These are phyloP conservation scores for Globisporangium takayamanum DNA, from an alignment of 352 stramenopile genomes.

Conservation along the genomic window DNA sequence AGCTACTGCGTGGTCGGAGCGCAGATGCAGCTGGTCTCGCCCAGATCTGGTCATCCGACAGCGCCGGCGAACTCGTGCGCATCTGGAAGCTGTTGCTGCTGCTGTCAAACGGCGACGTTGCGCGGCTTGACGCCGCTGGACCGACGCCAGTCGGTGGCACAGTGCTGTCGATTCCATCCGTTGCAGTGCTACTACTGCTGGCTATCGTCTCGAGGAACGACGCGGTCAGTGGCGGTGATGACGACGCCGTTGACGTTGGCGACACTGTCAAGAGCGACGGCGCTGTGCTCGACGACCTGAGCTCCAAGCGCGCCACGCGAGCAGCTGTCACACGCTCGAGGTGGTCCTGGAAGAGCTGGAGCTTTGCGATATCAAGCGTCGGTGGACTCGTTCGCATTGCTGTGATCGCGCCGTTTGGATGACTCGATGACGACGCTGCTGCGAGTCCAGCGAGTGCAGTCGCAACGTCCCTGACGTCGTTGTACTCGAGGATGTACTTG, in stretches of 20 bases:
- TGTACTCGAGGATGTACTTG: constrained; percentile 72
- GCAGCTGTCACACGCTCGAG: constrained; percentile 17
- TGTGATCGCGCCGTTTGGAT: constrained; percentile 30
- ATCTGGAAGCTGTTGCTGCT: constrained; percentile 6
- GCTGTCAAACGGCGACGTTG: constrained; percentile 21
- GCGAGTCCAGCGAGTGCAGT: constrained; percentile 35
- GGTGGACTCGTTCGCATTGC: constrained; percentile 43
- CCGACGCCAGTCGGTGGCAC: neutral
- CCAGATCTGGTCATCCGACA: constrained; percentile 7
- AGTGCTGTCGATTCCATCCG: neutral
- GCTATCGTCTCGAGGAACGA: constrained; percentile 40
- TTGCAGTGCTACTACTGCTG: neutral
- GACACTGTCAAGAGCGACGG: constrained; percentile 45
- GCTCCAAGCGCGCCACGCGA: constrained; percentile 27
- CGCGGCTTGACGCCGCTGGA: constrained; percentile 3
- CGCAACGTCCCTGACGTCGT: constrained; percentile 50
- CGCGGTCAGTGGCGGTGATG: constrained; percentile 44
- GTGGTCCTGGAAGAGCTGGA: constrained; percentile 58
- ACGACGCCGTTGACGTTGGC: constrained; percentile 46
- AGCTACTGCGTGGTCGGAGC: constrained; percentile 28
- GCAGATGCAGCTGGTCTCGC: neutral
- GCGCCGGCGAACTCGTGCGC: constrained; percentile 1
- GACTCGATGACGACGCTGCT: constrained; percentile 10
- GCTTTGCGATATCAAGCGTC: constrained; percentile 51
- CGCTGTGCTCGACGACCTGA: constrained; percentile 50